Conservation (phyloP, 176 grass and related monocot species). For the Oryza rufipogon region DNA sequence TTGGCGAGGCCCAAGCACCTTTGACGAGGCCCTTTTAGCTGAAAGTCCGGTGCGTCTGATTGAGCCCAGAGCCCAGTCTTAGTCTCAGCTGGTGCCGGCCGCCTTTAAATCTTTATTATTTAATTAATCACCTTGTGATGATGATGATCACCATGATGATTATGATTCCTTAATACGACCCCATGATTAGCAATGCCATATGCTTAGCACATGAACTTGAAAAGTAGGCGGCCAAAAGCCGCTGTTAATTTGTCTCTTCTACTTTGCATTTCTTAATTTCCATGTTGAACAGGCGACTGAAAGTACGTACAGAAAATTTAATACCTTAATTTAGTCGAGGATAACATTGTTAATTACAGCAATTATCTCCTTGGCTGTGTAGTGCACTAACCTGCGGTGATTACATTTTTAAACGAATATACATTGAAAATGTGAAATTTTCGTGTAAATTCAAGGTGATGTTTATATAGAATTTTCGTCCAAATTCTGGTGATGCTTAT, state of each 20-base stretch:
- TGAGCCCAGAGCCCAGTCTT: constrained; percentile 32
- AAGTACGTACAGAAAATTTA: neutral
- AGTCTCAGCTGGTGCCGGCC: neutral
- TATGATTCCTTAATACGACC: constrained; percentile 12
- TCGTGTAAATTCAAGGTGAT: neutral
- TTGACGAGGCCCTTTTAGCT: neutral
- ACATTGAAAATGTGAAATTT: neutral
- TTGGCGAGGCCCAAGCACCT: constrained; percentile 20
- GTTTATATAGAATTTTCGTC: neutral
- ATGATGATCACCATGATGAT: neutral
- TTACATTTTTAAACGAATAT: neutral
- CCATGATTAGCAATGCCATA: constrained; percentile 35
- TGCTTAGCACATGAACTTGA: constrained; percentile 15
- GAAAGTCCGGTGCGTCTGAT: constrained; percentile 23
- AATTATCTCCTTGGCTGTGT: neutral
- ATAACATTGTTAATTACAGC: neutral
- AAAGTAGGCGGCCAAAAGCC: constrained; percentile 26
- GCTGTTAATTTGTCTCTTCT: constrained; percentile 38
- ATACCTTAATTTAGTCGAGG: neutral
- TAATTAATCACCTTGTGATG: neutral
- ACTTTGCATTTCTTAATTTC: neutral
- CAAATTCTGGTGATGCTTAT: neutral
- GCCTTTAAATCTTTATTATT: neutral
- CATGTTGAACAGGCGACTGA: neutral
- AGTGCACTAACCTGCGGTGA: neutral